These are phyloP conservation scores for Yamadazyma sp. DNA, from an alignment of 1,139 yeast species.

Conservation along the genomic window DNA sequence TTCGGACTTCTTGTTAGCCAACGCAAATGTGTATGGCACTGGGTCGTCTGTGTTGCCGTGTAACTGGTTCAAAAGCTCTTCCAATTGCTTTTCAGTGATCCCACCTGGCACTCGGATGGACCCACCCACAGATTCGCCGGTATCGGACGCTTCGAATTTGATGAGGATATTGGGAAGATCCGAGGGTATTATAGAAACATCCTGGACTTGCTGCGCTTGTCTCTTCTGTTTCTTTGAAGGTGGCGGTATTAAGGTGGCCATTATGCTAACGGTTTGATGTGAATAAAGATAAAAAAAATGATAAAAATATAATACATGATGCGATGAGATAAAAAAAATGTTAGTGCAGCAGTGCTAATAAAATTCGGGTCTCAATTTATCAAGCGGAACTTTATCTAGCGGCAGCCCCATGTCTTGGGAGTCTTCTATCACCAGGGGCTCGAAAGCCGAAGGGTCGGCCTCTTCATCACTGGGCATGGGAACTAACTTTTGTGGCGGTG, in stretches of 20 bases:
- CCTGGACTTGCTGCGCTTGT: conserved; percentile 80
- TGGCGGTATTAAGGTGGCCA: conserved; percentile 96
- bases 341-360: neutral
- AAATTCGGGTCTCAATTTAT: conserved; percentile 5
- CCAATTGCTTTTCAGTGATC: conserved; percentile 82
- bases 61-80: conserved; percentile 78
- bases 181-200: conserved; percentile 69
- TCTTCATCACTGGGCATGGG: neutral
- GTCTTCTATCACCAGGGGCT: conserved; percentile 11
- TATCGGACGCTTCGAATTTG: conserved; percentile 89
- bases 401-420: conserved; percentile 15
- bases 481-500: neutral
- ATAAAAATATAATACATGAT: neutral
- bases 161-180: conserved; percentile 87
- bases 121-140: conserved; percentile 88
- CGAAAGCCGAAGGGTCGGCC: neutral
- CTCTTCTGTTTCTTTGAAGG: conserved; percentile 86
- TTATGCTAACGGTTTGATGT: conserved; percentile 21
- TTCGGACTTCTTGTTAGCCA: conserved; percentile 45
- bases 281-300: neutral
- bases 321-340: conserved; percentile 8
- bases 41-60: conserved; percentile 73
- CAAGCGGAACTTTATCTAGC: conserved; percentile 4
- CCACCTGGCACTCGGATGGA: conserved; percentile 90
- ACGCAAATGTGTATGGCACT: conserved; percentile 84